Conservation (phyloP, 2,329 filamentous ascomycete genomes). For the Alternaria tenuissima region DNA sequence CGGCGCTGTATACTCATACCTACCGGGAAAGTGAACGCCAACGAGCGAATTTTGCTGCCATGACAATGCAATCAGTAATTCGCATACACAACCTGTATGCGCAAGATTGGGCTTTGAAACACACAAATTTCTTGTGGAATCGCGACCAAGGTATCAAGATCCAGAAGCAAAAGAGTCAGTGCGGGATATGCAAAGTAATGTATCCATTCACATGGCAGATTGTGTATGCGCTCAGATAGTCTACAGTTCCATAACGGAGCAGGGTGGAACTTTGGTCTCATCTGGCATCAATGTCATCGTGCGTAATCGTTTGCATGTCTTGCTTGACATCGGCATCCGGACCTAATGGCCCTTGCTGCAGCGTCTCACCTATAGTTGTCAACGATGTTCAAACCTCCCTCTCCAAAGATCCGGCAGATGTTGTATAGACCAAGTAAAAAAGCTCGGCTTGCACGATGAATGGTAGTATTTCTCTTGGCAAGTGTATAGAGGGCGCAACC, state of each 20-base stretch:
- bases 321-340: background rate
- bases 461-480: slow-evolving; percentile 11
- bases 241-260: slow-evolving; percentile 1
- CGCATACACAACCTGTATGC: background rate
- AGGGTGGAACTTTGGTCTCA: background rate
- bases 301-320: background rate
- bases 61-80: background rate
- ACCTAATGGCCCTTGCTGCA: background rate
- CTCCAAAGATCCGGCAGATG: background rate
- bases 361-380: background rate
- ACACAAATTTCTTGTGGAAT: background rate
- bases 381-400: background rate
- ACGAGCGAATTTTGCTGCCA: background rate
- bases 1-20: background rate
- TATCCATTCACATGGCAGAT: background rate
- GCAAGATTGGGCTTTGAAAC: background rate
- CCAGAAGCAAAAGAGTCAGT: background rate
- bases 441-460: slow-evolving; percentile 4
- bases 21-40: background rate
- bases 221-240: slow-evolving; percentile 11
- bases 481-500: slow-evolving; percentile 9
- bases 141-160: background rate
- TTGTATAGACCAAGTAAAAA: background rate
- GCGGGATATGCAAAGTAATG: background rate
- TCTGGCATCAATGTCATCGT: slow-evolving; percentile 13